phyloP scores from a whole-genome alignment of 2,329 filamentous ascomycete genomes.

The Colletotrichum zoysiae region DNA sequence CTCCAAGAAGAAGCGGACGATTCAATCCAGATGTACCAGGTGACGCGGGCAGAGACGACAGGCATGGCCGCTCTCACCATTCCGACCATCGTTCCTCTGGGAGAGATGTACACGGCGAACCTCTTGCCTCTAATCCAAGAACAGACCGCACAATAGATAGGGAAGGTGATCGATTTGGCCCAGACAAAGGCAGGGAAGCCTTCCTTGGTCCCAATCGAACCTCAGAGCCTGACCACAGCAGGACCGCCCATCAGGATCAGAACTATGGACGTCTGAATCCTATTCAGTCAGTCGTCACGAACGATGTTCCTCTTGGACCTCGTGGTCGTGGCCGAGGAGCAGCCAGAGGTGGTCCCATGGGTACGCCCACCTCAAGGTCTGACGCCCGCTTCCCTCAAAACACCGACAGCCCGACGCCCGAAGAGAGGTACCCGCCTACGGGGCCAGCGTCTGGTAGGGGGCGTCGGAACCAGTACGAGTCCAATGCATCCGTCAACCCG shows the following conservation, averaged over 20 bases:
- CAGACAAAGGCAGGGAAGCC: conserved; percentile 58
- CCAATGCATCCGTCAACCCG: conserved; percentile 29
- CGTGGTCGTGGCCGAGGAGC: conserved; percentile 62
- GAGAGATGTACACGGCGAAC: conserved; percentile 51
- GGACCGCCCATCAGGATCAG: conserved; percentile 67
- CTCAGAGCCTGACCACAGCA: conserved; percentile 63
- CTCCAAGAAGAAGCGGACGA: conserved; percentile 62
- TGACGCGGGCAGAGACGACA: conserved; percentile 61
- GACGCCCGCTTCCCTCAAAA: conserved; percentile 58
- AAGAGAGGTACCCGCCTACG: conserved; percentile 63
- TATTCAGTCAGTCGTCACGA: conserved; percentile 57
- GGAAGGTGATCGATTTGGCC: conserved; percentile 54
- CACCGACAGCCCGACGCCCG: conserved; percentile 60
- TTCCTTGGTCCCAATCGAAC: conserved; percentile 55
- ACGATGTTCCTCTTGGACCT: conserved; percentile 67
- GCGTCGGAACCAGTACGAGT: conserved; percentile 49
- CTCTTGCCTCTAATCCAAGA: conserved; percentile 42
- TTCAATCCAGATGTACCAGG: conserved; percentile 49
- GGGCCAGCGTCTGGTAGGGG: conserved; percentile 64
- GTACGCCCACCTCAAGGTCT: conserved; percentile 53
- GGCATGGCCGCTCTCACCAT: conserved; percentile 58
- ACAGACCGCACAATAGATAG: conserved; percentile 57
- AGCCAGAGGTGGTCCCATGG: conserved; percentile 54
- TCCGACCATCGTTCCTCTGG: conserved; percentile 49
- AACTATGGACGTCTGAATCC: conserved; percentile 73